Evolutionary conservation across 2,329 filamentous ascomycete genomes (phyloP).

Genomic region (Pseudocercospora fijiensis): DNA sequence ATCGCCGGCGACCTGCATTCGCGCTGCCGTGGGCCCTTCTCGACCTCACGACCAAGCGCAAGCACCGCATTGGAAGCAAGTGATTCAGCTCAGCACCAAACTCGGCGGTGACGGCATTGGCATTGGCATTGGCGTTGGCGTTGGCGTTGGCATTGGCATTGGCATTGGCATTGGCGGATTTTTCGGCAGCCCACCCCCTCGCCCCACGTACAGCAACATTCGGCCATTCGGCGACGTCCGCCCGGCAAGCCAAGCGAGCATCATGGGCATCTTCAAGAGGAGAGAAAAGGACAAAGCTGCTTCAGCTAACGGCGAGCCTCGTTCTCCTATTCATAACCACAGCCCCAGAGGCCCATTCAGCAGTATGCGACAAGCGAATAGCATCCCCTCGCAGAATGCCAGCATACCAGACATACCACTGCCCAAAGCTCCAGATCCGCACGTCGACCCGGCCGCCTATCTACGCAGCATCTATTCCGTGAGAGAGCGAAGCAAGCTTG

Average conservation of each 20-base stretch:
- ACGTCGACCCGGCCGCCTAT: constrained; percentile 84
- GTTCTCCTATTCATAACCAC: too few relatives aligned
- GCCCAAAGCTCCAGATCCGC: constrained; percentile 81
- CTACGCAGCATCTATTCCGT: constrained; percentile 87
- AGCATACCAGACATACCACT: constrained; percentile 66
- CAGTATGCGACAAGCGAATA: constrained; percentile 37
- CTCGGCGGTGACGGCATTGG: neutral
- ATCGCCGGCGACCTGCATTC: neutral
- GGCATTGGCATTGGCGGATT: neutral
- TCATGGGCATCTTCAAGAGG: constrained; percentile 56
- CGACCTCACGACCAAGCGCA: neutral
- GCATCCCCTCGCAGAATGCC: constrained; percentile 45
- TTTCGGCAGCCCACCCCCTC: neutral
- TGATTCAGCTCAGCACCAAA: neutral
- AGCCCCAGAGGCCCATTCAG: constrained; percentile 30
- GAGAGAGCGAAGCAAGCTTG: constrained; percentile 70
- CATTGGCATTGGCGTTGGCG: too few relatives aligned
- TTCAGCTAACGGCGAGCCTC: constrained; percentile 23
- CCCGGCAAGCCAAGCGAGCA: constrained; percentile 5
- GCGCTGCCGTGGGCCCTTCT: neutral
- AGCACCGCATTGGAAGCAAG: neutral
- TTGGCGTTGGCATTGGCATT: too few relatives aligned
- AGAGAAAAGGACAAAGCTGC: constrained; percentile 43
- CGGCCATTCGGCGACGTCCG: constrained; percentile 8
- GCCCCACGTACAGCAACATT: neutral